A percentile compares a stretch with the other conserved stretches of the same genome.
These are phyloP conservation scores for Carex myosuroides DNA, from an alignment of 176 grass and related monocot genomes.

Conservation along the genomic window DNA sequence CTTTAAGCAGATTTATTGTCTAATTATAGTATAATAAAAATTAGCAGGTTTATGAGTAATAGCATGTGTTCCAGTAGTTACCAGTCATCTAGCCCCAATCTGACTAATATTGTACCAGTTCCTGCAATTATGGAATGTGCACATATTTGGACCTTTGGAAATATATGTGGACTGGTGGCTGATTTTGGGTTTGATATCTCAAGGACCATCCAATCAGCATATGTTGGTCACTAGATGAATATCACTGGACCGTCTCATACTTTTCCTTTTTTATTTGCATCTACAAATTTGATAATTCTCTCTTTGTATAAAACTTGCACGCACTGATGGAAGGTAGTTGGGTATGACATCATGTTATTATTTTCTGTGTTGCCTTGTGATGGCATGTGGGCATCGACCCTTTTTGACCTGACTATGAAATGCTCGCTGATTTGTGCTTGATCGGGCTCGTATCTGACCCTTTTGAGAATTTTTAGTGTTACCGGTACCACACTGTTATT, in stretches of 20 bases:
- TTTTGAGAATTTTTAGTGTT: too few relatives aligned
- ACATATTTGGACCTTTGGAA: neutral
- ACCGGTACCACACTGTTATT: too few relatives aligned
- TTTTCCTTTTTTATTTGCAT: neutral
- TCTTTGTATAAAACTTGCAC: slow-evolving; percentile 45
- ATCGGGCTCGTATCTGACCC: too few relatives aligned
- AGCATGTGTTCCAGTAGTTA: neutral
- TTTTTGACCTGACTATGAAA: too few relatives aligned
- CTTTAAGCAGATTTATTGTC: neutral
- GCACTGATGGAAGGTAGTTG: slow-evolving; percentile 70
- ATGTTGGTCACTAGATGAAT: too few relatives aligned
- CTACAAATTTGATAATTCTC: slow-evolving; percentile 19
- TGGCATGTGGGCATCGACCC: too few relatives aligned
- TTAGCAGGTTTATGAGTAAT: neutral
- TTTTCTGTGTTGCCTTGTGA: too few relatives aligned
- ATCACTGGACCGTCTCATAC: too few relatives aligned
- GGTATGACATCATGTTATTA: neutral
- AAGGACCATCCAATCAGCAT: too few relatives aligned
- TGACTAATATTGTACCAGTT: neutral
- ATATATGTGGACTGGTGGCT: neutral
- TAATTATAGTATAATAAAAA: neutral
- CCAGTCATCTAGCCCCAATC: neutral
- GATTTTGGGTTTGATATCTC: too few relatives aligned
- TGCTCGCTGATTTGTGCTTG: too few relatives aligned
- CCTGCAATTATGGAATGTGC: neutral